Base-by-base conservation (phyloP, 148 eudicot genomes). In the Persicaria maculosa region DNA sequence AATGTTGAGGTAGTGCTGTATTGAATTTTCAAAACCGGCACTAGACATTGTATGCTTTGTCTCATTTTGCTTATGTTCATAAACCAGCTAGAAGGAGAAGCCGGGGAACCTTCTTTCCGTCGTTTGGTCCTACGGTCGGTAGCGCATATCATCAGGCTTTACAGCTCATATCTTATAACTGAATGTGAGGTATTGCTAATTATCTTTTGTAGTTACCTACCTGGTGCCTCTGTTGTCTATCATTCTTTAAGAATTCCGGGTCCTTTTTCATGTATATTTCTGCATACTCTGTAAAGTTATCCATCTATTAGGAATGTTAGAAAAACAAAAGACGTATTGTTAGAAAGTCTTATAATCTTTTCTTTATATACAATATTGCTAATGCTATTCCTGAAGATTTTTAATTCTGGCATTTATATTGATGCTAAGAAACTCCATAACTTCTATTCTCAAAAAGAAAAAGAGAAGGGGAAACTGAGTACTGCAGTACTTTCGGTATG, bases 91-190 rank as follows among this genome's bases (percentile, higher is more conserved):
- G 97, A 95, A 88, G 97, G 97, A 80, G 99, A 95, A 83, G 86
- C 85, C 43, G 97, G 99, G 74, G 99, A 95, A 77, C 97, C 99
- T 79, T 92, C 91, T 78, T 95, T 89, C 74, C 99, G 97, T 11
- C 97, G 99, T 77, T 81, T 92, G 85, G 97, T 92, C 40, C 83
- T 95, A 89, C 93, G 99, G 54, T 95, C 97, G 40, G 99, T 95
- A 71, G 85, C 92, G 74, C 97, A 95, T 80, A 81, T 95, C 76
- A 92, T 95, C 69, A 89, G 99, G 87, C 91, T 84, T 74, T 95
- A 95, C 80, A 92, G 97, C 88, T 81, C 96, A 72, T 87, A 90
- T 50, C 99, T 95, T 50, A 78, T 86, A 72, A 92, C 97, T 71
- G 99, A 95, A 83, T 79, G 92, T 77, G 99, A 95, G 97, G 99